Percentiles rank a stretch among this genome's conserved stretches.
Conservation (phyloP, 768 basidiomycete species). For the Tulasnella calospora region DNA sequence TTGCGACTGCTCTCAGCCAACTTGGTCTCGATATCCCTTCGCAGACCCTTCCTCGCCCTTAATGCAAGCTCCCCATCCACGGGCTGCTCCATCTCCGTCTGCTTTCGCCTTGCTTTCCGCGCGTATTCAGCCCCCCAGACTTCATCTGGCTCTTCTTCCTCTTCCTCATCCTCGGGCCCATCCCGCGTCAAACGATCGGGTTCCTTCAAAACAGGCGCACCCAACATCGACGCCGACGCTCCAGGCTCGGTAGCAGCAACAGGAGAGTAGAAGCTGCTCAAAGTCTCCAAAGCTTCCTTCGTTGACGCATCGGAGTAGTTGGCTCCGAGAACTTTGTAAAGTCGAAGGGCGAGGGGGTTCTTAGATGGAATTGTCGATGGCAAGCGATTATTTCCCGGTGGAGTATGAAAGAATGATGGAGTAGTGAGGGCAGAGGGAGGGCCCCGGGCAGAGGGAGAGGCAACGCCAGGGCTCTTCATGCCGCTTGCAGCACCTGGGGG, state of each 20-base stretch:
- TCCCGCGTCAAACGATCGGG: background rate
- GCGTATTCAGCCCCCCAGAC: slow-evolving; percentile 26
- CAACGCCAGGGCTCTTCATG: background rate
- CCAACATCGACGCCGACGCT: background rate
- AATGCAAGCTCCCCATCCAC: slow-evolving; percentile 52
- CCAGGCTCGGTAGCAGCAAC: background rate
- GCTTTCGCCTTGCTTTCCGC: slow-evolving; percentile 26
- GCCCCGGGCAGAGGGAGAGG: background rate
- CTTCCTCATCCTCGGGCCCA: slow-evolving; percentile 36
- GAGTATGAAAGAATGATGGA: background rate
- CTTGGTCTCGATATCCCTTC: slow-evolving; percentile 78
- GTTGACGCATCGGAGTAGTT: slow-evolving; percentile 74
- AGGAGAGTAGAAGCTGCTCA: slow-evolving; percentile 68
- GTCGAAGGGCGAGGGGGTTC: slow-evolving; percentile 68
- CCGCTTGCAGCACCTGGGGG: background rate
- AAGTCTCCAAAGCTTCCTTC: slow-evolving; percentile 71
- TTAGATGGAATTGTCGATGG: slow-evolving; percentile 18
- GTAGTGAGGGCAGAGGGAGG: background rate
- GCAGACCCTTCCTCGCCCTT: slow-evolving; percentile 69
- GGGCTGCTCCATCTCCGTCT: slow-evolving; percentile 10
- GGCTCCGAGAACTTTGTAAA: slow-evolving; percentile 87
- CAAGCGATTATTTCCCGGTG: slow-evolving; percentile 8
- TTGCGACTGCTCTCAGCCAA: slow-evolving; percentile 74
- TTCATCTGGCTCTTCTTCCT: slow-evolving; percentile 32
- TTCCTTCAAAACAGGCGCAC: slow-evolving; percentile 24